Evolutionary conservation across 2,329 filamentous ascomycete genomes (phyloP), one percentile per base, ranked within the genome.

Genomic region (Fusarium goolgardi): DNA sequence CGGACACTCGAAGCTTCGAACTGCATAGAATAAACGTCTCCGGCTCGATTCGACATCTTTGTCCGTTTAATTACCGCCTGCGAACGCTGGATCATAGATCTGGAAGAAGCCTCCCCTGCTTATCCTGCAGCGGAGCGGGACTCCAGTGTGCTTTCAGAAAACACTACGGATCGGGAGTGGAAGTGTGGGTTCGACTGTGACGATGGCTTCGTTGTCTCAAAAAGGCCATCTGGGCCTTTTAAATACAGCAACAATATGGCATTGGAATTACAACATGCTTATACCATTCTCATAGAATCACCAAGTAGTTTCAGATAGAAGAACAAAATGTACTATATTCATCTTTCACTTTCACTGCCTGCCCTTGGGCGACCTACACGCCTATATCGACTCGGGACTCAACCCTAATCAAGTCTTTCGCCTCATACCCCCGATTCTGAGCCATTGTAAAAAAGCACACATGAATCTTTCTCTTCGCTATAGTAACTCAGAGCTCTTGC

Each of bases 81-180:
- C 51, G 54, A 70, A 69, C 66, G 11, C 43, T 44, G 50, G 50
- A 63, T 63, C 41, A 47, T 49, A 69, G 66, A 69, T 69, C 65
- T 69, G 25, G 21, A 34, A 45, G 21, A 29, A 32, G 31, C 46
- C 18, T 6, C 37, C 39, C 50, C 44, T 55, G 44, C 40, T 40
- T 46, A 29, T 15, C 60, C 44, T 69, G 62, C 66, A 70, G 56
- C 37, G 7, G 34, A 58, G 32, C n/a, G 51, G 29, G 46, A 52
- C 41, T 45, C 49, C 34, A 34, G 37, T 10, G 23, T 40, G 34
- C 9, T 5, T 25, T 25, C 15, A 11, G 18, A 41, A 63, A 73
- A 73, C 71, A 73, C 71, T 63, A 73, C 39, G 18, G 52, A 31
- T 52, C 45, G 34, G 69, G 37, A 21, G 46, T 53, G 29, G 45